Conservation (phyloP, 768 basidiomycete species). For the Lentinula boryana region DNA sequence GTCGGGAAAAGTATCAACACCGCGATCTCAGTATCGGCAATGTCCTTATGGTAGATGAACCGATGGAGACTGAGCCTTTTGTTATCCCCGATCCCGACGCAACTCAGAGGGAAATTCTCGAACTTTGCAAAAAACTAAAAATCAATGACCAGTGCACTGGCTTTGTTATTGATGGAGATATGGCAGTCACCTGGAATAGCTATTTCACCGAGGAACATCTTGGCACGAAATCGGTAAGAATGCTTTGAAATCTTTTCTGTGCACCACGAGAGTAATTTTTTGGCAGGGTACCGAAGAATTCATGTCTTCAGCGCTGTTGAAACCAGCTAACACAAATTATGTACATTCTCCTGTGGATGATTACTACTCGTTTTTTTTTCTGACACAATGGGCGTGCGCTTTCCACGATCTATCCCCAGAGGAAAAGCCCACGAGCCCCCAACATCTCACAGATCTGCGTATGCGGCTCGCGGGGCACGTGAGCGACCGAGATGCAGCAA, state of each 20-base stretch:
- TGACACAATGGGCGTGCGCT: neutral
- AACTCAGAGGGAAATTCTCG: neutral
- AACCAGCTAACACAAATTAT: neutral
- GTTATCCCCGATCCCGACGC: neutral
- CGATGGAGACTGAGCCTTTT: neutral
- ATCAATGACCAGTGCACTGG: neutral
- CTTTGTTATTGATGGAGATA: neutral
- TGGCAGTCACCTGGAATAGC: neutral
- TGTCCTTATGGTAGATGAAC: neutral
- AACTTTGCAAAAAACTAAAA: neutral
- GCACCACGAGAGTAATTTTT: no score
- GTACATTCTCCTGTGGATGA: neutral
- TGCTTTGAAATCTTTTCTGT: neutral
- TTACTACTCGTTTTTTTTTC: neutral
- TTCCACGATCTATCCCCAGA: neutral
- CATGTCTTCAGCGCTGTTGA: neutral
- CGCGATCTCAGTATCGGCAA: neutral
- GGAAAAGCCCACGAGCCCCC: neutral
- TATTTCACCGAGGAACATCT: neutral
- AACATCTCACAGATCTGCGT: no score
- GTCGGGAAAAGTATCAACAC: neutral
- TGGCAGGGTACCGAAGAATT: neutral
- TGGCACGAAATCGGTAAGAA: neutral
- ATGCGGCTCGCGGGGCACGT: no score
- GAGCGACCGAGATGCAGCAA: no score